Evolutionary conservation across 2,329 filamentous ascomycete genomes (phyloP).

Genomic region (Fusarium sp.): DNA sequence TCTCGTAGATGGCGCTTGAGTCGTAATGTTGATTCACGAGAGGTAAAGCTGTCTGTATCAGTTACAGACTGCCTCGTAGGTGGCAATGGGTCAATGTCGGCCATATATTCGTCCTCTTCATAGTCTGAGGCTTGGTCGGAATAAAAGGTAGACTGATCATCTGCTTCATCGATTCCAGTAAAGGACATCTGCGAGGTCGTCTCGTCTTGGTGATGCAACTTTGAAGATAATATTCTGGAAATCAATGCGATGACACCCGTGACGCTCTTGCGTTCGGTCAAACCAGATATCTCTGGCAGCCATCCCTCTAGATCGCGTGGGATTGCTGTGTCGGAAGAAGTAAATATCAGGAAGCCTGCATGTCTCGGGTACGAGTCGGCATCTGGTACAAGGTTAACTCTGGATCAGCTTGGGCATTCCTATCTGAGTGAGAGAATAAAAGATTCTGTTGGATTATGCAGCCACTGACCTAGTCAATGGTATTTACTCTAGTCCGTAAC

Average conservation of each 20-base stretch:
- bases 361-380: slow-evolving; percentile 51
- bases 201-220: slow-evolving; percentile 6
- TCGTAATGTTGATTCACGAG: slow-evolving; percentile 7
- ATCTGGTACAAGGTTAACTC: slow-evolving; percentile 27
- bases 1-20: slow-evolving; percentile 55
- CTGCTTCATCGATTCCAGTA: not conserved
- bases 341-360: slow-evolving; percentile 55
- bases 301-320: slow-evolving; percentile 54
- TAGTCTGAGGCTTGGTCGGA: slow-evolving; percentile 16
- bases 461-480: not conserved
- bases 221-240: slow-evolving; percentile 24
- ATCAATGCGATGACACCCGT: slow-evolving; percentile 28
- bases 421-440: not conserved
- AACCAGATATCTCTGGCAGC: slow-evolving; percentile 51
- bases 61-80: not conserved
- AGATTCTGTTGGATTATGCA: not conserved
- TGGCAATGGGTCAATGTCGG: slow-evolving; percentile 31
- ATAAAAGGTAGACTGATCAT: slow-evolving; percentile 22
- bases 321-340: slow-evolving; percentile 50
- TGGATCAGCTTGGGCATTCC: not conserved
- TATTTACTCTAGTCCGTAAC: not conserved
- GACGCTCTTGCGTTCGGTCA: slow-evolving; percentile 47
- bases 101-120: slow-evolving; percentile 27
- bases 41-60: not conserved
- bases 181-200: not conserved